phyloP scores from a whole-genome alignment of 2,329 filamentous ascomycete genomes.

The Fusarium concolor region DNA sequence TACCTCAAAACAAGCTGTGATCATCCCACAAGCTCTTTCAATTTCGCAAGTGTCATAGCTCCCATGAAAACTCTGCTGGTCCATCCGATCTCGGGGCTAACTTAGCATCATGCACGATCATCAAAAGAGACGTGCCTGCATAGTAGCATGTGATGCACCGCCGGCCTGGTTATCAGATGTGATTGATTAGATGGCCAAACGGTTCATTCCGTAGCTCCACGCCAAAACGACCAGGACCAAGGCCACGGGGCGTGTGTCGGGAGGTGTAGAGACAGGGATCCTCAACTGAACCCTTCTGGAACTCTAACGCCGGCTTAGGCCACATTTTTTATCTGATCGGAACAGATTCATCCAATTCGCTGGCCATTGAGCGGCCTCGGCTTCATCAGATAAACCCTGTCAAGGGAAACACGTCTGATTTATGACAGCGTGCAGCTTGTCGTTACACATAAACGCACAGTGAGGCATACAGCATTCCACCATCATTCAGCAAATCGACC shows the following conservation, averaged over 20 bases:
- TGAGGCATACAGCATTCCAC: neutral
- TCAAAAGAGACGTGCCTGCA: neutral
- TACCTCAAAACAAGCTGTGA: neutral
- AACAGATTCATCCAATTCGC: neutral
- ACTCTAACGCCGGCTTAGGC: conserved; percentile 19
- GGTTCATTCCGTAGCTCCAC: conserved; percentile 35
- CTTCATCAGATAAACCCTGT: conserved; percentile 34
- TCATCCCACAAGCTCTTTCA: neutral
- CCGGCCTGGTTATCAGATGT: conserved; percentile 36
- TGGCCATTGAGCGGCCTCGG: conserved; percentile 25
- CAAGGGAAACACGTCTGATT: neutral
- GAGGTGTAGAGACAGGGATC: conserved; percentile 2
- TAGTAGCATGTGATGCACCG: conserved; percentile 21
- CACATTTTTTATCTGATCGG: conserved; percentile 31
- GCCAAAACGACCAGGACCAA: conserved; percentile 17
- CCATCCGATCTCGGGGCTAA: conserved; percentile 29
- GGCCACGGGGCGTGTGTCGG: neutral
- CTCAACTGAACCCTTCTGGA: conserved; percentile 4
- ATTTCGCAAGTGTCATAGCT: conserved; percentile 9
- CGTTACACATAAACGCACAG: conserved; percentile 6
- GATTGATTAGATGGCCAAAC: conserved; percentile 43
- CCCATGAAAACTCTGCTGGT: conserved; percentile 15
- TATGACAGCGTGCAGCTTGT: neutral
- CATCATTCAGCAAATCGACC: neutral
- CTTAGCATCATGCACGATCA: conserved; percentile 21